Evolutionary conservation across 2,329 filamentous ascomycete species (phyloP).

Genomic region (Bipolaris oryzae): DNA sequence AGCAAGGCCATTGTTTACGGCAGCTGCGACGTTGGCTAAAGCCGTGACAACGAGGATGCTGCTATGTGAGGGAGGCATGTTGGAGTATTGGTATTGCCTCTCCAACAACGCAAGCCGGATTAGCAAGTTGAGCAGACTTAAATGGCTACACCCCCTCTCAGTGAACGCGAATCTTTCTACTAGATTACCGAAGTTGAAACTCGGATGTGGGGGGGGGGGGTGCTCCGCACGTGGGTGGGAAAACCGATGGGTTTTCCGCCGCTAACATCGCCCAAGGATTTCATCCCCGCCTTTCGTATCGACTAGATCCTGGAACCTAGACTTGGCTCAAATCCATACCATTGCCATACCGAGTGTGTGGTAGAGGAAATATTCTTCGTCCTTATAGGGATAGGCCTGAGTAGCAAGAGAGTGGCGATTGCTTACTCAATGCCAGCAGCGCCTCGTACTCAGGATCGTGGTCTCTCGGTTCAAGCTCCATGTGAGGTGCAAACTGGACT

Average conservation of each 20-base stretch:
- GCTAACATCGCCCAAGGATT: slow-evolving; percentile 10
- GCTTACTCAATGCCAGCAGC: slow-evolving; percentile 29
- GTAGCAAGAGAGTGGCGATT: slow-evolving; percentile 32
- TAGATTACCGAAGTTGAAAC: slow-evolving; percentile 2
- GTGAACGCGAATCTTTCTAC: background rate
- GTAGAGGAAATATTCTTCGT: background rate
- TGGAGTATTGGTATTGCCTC: background rate
- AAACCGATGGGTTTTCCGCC: slow-evolving; percentile 27
- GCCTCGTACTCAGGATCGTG: slow-evolving; percentile 35
- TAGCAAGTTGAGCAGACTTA: slow-evolving; percentile 8
- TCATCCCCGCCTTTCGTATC: background rate
- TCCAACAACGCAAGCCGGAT: background rate
- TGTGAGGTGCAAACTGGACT: slow-evolving; percentile 34
- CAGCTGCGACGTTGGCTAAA: slow-evolving; percentile 21
- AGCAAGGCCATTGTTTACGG: slow-evolving; percentile 35
- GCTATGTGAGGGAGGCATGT: slow-evolving; percentile 18
- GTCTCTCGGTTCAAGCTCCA: slow-evolving; percentile 35
- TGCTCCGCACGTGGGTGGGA: slow-evolving; percentile 13
- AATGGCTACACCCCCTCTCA: slow-evolving; percentile 1
- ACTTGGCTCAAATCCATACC: background rate
- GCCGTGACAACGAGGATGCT: slow-evolving; percentile 18
- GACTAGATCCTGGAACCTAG: background rate
- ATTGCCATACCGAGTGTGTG: background rate
- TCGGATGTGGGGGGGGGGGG: slow-evolving; percentile 5
- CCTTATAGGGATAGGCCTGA: slow-evolving; percentile 20